phyloP scores from a whole-genome alignment of 345 rosid genomes.

The Lumnitzera racemosa region DNA sequence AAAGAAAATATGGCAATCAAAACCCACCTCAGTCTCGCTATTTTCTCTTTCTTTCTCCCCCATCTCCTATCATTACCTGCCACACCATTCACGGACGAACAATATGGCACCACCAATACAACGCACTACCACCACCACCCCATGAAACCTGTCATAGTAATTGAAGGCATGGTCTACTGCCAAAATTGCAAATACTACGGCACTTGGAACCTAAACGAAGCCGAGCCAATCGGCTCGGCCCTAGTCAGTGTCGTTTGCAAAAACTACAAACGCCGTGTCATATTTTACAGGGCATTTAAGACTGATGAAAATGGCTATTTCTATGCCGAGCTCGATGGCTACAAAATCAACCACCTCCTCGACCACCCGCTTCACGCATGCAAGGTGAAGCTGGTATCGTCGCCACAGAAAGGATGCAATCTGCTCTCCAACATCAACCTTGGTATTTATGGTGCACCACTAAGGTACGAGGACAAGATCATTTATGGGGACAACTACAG shows the following conservation, averaged over 20 bases:
- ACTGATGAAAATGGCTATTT: constrained; percentile 57
- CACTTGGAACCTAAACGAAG: constrained; percentile 64
- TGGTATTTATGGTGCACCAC: constrained; percentile 56
- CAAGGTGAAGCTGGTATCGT: constrained; percentile 65
- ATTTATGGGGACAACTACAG: constrained; percentile 30
- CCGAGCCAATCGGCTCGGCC: constrained; percentile 61
- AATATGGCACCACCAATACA: neutral
- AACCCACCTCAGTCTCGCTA: constrained; percentile 10
- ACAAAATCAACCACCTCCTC: constrained; percentile 34
- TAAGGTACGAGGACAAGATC: constrained; percentile 50
- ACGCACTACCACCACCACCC: constrained; percentile 13
- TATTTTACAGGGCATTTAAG: constrained; percentile 56
- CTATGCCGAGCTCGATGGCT: constrained; percentile 62
- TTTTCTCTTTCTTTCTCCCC: constrained; percentile 19
- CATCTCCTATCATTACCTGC: constrained; percentile 20
- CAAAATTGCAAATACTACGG: constrained; percentile 61
- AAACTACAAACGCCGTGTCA: constrained; percentile 41
- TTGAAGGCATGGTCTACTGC: constrained; percentile 86
- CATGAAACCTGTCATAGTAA: constrained; percentile 39
- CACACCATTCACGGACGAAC: constrained; percentile 17
- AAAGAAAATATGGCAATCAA: constrained; percentile 27
- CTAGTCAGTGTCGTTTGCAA: constrained; percentile 69
- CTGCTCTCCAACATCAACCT: constrained; percentile 62
- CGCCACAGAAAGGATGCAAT: constrained; percentile 57
- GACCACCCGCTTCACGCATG: constrained; percentile 89